Conservation (phyloP, 805 yeast species). For the Suhomyces kilbournensis region DNA sequence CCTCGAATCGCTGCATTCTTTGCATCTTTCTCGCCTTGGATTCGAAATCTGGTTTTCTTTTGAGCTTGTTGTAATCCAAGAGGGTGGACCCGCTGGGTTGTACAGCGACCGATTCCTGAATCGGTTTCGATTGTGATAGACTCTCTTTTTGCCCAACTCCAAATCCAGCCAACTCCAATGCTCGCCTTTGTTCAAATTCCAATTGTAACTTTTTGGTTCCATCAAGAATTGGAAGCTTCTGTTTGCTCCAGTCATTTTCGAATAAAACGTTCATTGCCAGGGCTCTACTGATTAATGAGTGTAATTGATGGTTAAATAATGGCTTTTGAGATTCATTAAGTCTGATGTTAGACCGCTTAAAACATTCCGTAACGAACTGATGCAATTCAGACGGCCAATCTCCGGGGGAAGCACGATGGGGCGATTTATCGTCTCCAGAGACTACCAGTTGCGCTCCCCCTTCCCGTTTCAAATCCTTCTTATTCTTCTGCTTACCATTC, state of each 20-base stretch:
- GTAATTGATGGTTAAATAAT: conserved; percentile 49
- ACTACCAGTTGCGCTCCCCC: neutral
- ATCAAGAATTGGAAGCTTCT: conserved; percentile 47
- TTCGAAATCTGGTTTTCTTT: conserved; percentile 14
- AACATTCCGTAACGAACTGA: conserved; percentile 48
- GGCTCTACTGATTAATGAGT: conserved; percentile 48
- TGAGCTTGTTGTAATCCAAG: conserved; percentile 4
- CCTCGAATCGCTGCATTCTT: conserved; percentile 50
- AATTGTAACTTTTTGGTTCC: conserved; percentile 11
- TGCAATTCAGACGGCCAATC: conserved; percentile 57
- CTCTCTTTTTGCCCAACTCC: neutral
- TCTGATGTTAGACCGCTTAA: conserved; percentile 33
- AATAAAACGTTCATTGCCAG: conserved; percentile 41
- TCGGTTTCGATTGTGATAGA: neutral
- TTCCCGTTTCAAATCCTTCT: neutral
- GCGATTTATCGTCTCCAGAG: conserved; percentile 3
- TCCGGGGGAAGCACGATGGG: conserved; percentile 8
- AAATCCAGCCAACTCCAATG: conserved; percentile 4
- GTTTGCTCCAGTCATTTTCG: conserved; percentile 53
- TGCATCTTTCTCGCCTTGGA: conserved; percentile 37
- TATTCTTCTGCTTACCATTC: neutral
- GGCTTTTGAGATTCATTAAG: conserved; percentile 34
- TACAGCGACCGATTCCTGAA: neutral
- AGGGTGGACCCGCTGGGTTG: conserved; percentile 2
- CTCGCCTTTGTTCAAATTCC: conserved; percentile 7